Conservation (phyloP, 83 land plant genomes). For the Picea engelmannii region DNA sequence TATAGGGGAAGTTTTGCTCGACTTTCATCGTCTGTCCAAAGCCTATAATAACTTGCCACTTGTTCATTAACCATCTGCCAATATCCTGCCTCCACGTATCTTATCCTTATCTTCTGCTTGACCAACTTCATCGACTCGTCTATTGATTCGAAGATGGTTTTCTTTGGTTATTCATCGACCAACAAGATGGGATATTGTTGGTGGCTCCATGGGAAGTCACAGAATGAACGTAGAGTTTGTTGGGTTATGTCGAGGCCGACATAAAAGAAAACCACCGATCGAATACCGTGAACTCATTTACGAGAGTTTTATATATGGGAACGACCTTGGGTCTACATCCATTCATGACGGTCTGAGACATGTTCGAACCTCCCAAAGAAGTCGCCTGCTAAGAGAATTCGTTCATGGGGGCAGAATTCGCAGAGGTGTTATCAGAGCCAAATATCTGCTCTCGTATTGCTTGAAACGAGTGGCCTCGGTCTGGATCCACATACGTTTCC, state of each 20-base stretch:
- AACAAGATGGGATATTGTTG: conserved; percentile 60
- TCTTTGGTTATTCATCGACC: conserved; percentile 75
- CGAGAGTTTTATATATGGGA: conserved; percentile 71
- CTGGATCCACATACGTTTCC: conserved; percentile 30
- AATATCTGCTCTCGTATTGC: conserved; percentile 37
- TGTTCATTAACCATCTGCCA: no score
- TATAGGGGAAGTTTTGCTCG: no score
- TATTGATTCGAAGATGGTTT: conserved; percentile 76
- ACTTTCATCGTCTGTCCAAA: no score
- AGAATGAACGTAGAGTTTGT: background rate
- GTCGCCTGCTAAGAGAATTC: conserved; percentile 86
- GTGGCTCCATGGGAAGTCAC: conserved; percentile 80
- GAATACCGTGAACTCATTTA: conserved; percentile 17
- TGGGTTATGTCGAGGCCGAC: conserved; percentile 32
- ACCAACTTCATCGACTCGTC: background rate
- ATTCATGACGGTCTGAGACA: conserved; percentile 58
- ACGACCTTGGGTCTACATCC: conserved; percentile 78
- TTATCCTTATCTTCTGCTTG: no score
- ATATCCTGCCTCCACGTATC: no score
- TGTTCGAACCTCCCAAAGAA: conserved; percentile 10
- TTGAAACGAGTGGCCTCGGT: conserved; percentile 43
- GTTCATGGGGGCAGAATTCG: conserved; percentile 58
- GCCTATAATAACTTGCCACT: no score
- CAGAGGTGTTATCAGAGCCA: conserved; percentile 21
- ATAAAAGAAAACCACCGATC: conserved; percentile 94